Percentiles rank a stretch among this genome's conserved stretches.
Evolutionary conservation across 2,329 filamentous ascomycete genomes (phyloP).

Genomic region (Rhynchosporium graminicola): DNA sequence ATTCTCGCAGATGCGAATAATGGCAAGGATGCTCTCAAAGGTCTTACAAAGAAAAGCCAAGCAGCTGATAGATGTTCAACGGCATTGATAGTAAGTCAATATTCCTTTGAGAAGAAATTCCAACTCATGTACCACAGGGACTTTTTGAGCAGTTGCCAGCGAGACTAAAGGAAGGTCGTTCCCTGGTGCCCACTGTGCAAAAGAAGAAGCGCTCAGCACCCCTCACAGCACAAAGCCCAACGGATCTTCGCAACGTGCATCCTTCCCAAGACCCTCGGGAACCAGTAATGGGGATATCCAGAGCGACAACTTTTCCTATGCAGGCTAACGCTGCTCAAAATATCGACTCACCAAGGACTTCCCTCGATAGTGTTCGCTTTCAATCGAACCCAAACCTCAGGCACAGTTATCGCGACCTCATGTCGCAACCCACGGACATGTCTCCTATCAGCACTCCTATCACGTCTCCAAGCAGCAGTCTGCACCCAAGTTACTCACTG

Average conservation of each 20-base stretch:
- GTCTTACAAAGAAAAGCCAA: slow-evolving; percentile 79
- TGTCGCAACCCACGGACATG: slow-evolving; percentile 32
- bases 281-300: slow-evolving; percentile 15
- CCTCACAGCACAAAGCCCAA: slow-evolving; percentile 48
- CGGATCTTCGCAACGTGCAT: slow-evolving; percentile 31
- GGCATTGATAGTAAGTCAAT: slow-evolving; percentile 67
- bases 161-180: slow-evolving; percentile 57
- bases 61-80: slow-evolving; percentile 84
- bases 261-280: slow-evolving; percentile 9
- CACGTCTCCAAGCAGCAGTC: slow-evolving; percentile 28
- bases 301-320: slow-evolving; percentile 38
- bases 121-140: slow-evolving; percentile 50
- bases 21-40: slow-evolving; percentile 79
- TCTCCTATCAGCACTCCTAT: slow-evolving; percentile 36
- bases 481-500: slow-evolving; percentile 27
- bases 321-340: slow-evolving; percentile 34
- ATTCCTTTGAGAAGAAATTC: not conserved
- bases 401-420: slow-evolving; percentile 35
- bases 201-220: slow-evolving; percentile 60
- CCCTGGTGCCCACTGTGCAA: slow-evolving; percentile 43
- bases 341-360: slow-evolving; percentile 29
- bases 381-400: slow-evolving; percentile 36
- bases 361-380: slow-evolving; percentile 37
- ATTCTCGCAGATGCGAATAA: slow-evolving; percentile 83
- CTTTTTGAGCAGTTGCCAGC: slow-evolving; percentile 85